phyloP scores from a whole-genome alignment of 2,329 filamentous ascomycete genomes.

The Alternaria hordeiaustralica region DNA sequence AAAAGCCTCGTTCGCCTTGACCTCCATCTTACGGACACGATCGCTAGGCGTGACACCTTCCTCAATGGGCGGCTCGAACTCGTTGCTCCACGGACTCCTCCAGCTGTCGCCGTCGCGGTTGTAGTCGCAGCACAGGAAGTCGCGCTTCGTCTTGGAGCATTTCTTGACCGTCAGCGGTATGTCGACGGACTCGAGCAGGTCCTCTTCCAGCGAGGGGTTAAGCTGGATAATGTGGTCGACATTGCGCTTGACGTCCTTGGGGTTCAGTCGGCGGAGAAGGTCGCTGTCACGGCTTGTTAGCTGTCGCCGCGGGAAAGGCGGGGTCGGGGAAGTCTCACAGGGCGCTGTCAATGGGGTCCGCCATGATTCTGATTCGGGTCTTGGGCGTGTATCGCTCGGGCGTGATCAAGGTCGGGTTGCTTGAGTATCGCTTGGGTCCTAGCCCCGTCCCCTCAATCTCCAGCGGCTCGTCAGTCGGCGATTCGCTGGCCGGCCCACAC shows the following conservation, averaged over 20 bases:
- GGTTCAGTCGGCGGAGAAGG: slow-evolving; percentile 96
- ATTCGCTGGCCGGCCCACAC: slow-evolving; percentile 18
- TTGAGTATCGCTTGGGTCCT: slow-evolving; percentile 21
- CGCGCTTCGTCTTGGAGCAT: slow-evolving; percentile 86
- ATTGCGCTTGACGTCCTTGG: slow-evolving; percentile 87
- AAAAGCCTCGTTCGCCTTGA: slow-evolving; percentile 93
- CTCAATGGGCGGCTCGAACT: slow-evolving; percentile 88
- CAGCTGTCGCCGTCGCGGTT: slow-evolving; percentile 99
- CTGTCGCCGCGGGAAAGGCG: neutral
- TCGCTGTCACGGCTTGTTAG: slow-evolving; percentile 66
- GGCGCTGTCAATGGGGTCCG: slow-evolving; percentile 66
- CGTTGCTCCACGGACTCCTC: slow-evolving; percentile 98
- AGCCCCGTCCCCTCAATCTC: slow-evolving; percentile 28
- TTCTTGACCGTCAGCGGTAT: slow-evolving; percentile 87
- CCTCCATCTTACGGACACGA: slow-evolving; percentile 89
- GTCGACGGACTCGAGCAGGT: slow-evolving; percentile 96
- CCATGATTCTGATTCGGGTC: slow-evolving; percentile 31
- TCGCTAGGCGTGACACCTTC: slow-evolving; percentile 91
- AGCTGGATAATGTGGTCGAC: slow-evolving; percentile 88
- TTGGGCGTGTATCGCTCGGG: slow-evolving; percentile 9
- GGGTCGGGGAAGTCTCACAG: slow-evolving; percentile 61
- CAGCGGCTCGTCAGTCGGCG: slow-evolving; percentile 19
- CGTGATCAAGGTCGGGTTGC: slow-evolving; percentile 23
- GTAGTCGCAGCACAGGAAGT: slow-evolving; percentile 99
- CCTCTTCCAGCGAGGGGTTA: slow-evolving; percentile 91